phyloP scores from a whole-genome alignment of 2,329 filamentous ascomycete species.

The Periglandula ipomoeae region DNA sequence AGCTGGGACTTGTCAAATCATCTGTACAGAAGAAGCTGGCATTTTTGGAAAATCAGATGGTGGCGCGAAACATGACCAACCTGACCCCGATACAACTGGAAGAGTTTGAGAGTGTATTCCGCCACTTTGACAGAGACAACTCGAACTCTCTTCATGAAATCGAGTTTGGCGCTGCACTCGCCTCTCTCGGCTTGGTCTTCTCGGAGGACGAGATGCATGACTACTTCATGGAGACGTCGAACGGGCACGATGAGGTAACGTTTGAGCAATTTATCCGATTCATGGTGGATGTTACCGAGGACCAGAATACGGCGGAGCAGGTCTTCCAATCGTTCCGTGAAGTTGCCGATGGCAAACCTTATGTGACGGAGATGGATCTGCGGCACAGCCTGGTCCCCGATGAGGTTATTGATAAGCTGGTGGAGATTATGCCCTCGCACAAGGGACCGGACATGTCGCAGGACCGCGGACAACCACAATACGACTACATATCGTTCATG shows the following conservation, averaged over 20 bases:
- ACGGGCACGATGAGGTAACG: conserved; percentile 68
- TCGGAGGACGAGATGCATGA: conserved; percentile 98
- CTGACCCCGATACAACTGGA: conserved; percentile 95
- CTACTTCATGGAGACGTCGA: conserved; percentile 82
- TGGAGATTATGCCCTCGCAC: conserved; percentile 78
- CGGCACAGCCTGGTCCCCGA: conserved; percentile 92
- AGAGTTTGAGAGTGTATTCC: conserved; percentile 96
- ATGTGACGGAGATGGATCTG: conserved; percentile 95
- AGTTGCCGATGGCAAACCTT: conserved; percentile 96
- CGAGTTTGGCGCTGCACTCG: conserved; percentile 90
- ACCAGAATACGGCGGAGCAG: conserved; percentile 97
- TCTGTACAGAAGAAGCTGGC: conserved; percentile 93
- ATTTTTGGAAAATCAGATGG: conserved; percentile 97
- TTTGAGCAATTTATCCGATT: conserved; percentile 99
- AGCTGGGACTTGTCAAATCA: conserved; percentile 81
- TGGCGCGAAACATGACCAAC: conserved; percentile 97
- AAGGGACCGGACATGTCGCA: conserved; percentile 76
- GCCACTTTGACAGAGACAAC: conserved; percentile 91
- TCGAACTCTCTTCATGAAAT: conserved; percentile 86
- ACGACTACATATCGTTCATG: conserved; percentile 97
- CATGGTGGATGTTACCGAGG: conserved; percentile 98
- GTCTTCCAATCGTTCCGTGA: conserved; percentile 97
- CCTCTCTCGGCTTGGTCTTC: conserved; percentile 91
- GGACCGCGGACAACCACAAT: conserved; percentile 78
- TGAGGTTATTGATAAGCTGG: conserved; percentile 88